Percentiles rank a stretch among this genome's conserved stretches.
Conservation (phyloP, 768 basidiomycete species). For the Agaricus subrufescens region DNA sequence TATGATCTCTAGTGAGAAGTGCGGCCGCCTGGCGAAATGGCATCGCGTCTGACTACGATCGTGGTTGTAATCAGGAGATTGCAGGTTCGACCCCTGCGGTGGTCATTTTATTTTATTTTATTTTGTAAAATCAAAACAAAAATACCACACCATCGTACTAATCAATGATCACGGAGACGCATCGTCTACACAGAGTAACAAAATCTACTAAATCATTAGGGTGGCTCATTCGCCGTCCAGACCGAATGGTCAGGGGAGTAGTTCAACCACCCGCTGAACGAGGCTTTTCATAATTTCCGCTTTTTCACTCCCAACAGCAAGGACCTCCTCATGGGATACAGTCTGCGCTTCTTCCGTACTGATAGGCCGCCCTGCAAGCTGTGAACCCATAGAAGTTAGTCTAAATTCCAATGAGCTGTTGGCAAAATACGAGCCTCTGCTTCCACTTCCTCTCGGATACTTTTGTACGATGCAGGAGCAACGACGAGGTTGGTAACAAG, state of each 20-base stretch:
- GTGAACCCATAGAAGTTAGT: not conserved
- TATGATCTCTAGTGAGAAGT: not conserved
- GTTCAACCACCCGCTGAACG: constrained; percentile 59
- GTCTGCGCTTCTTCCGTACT: constrained; percentile 34
- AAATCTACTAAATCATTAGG: too few species aligned
- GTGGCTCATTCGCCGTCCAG: too few species aligned
- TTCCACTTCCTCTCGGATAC: constrained; percentile 69
- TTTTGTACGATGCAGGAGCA: constrained; percentile 59
- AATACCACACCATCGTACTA: too few species aligned
- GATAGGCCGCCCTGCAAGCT: constrained; percentile 60
- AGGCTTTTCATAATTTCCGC: constrained; percentile 68
- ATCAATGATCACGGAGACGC: too few species aligned
- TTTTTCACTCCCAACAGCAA: constrained; percentile 59
- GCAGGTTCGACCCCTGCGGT: constrained; percentile 91
- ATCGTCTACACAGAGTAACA: too few species aligned
- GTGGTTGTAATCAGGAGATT: constrained; percentile 70
- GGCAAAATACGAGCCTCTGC: constrained; percentile 55
- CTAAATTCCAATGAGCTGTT: not conserved
- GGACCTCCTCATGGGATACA: constrained; percentile 79
- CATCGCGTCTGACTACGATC: constrained; percentile 90
- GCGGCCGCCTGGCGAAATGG: constrained; percentile 90
- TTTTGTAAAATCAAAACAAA: not conserved
- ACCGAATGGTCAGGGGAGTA: not conserved
- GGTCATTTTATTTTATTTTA: constrained; percentile 39
- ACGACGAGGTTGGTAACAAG: constrained; percentile 86